phyloP scores from a whole-genome alignment of 495 filamentous ascomycete genomes.

The Penicillium manginii region DNA sequence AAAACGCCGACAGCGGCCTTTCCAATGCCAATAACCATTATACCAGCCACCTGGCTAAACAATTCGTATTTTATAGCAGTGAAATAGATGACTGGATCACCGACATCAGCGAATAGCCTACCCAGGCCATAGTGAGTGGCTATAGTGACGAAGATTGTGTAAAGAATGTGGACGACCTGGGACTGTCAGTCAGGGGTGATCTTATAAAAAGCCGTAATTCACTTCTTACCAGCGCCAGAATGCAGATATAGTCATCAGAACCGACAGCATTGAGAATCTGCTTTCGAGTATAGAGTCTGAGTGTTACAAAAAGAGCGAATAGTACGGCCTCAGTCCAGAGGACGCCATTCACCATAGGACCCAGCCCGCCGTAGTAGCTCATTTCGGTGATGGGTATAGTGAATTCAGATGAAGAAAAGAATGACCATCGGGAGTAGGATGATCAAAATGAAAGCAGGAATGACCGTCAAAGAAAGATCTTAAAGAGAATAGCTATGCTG shows the following conservation, averaged over 20 bases:
- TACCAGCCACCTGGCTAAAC: slow-evolving; percentile 29
- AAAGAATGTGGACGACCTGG: slow-evolving; percentile 28
- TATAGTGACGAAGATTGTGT: slow-evolving; percentile 28
- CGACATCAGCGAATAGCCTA: slow-evolving; percentile 21
- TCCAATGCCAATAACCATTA: slow-evolving; percentile 32
- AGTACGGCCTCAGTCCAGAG: slow-evolving; percentile 28
- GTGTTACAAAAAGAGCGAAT: slow-evolving; percentile 23
- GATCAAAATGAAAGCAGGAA: neutral
- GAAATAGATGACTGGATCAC: slow-evolving; percentile 23
- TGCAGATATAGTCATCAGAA: slow-evolving; percentile 26
- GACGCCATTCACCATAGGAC: slow-evolving; percentile 33
- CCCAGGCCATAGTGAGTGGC: slow-evolving; percentile 28
- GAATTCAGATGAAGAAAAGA: neutral
- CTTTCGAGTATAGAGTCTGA: slow-evolving; percentile 32
- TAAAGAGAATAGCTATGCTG: neutral
- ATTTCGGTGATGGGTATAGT: slow-evolving; percentile 14
- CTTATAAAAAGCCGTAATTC: neutral
- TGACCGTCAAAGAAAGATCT: neutral
- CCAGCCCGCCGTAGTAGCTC: slow-evolving; percentile 30
- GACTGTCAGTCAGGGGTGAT: slow-evolving; percentile 1
- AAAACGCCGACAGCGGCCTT: slow-evolving; percentile 31
- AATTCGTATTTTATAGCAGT: slow-evolving; percentile 29
- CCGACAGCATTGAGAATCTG: slow-evolving; percentile 27
- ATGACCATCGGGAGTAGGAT: neutral
- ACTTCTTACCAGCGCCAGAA: slow-evolving; percentile 23